Base-by-base conservation (phyloP, 768 basidiomycete species). In the Boletus bicolor region DNA sequence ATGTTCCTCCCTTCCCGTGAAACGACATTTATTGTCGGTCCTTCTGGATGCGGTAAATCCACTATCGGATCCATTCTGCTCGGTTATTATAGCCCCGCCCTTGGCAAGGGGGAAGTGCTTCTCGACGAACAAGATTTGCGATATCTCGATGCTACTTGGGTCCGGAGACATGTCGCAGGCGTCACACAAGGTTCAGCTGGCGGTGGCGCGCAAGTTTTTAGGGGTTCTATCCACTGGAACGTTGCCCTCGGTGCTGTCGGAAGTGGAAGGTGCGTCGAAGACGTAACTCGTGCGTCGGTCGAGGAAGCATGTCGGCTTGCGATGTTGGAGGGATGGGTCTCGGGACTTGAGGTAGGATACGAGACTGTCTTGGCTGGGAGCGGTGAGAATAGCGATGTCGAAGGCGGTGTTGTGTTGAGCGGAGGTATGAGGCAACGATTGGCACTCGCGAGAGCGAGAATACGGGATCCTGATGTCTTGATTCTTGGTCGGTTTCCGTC, bases 341-440 rank as follows among this genome's bases (percentile, higher is more conserved):
- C 75, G 15, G 89, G 86, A 52, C 73, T 98, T n/a, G 92, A 91
- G 0, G 79, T 86, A 4, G 93, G 93, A 0, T 98, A 98, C 62
- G 90, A 95, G 45, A 96, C 94, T 0, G 71, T 78, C 32, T 73
- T 98, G 3, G 59, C 52, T 28, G 68, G 69, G 9, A 64, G 60
- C 24, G 69, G 71, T 5, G 91, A 90, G 0, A 83, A 76, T 24
- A 34, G 21, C 26, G 44, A 44, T 17, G 36, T 46, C 12, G 66
- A 58, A 35, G 83, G 80, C 30, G 95, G 93, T 2, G 81, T 89
- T 3, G 84, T 80, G 43, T 72, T 95, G 61, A 93, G 90, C 59
- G 96, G 96, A 14, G 96, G 96, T 3, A 97, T 98, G 77, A 83
- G 83, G 62, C 96, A 99, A 74, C 73, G 96, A 9, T 67, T 99